Evolutionary conservation across 2,329 filamentous ascomycete genomes (phyloP), one percentile per base, ranked within the genome.

Genomic region (Nemania abortiva): DNA sequence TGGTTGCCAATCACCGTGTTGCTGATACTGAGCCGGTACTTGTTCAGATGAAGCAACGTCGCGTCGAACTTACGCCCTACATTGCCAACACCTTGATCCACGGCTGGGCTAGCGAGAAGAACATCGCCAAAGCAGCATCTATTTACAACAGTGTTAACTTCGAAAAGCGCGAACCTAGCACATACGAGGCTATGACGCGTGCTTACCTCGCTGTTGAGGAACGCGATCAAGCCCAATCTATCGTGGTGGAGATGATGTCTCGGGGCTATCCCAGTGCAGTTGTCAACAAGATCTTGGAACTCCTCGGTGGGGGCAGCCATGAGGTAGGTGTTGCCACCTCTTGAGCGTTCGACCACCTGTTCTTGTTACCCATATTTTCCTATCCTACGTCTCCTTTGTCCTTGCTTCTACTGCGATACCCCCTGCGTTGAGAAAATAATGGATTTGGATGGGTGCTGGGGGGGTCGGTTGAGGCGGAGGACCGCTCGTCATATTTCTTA

Each of bases 71-170:
- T 85, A 98, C 96, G 2, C 92, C 96, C 0, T 99, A 99, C 83
- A 98, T 99, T 78, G 96, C 96, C 78, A 99, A 99, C 84, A 97
- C 95, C 6, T 87, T 99, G 54, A 98, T 99, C 77, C 95, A 98
- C 78, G 96, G 96, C 72, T 99, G 96, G 95, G 93, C 95, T 24
- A 88, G 91, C 15, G 92, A 92, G 79, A 91, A 92, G 81, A 88
- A 97, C 72, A 92, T 98, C 53, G 82, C 84, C 69, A 95, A 94
- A 81, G 93, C 94, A 20, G 89, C 91, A 77, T 83, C 87, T 27
- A 90, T 98, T 70, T 99, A 97, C 79, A 87, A 92, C 68, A 86
- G 88, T n/a, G 90, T 99, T 3, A 88, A 90, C 9, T 87, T 89
- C 31, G 88, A 90, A 63, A 94, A 91, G 83, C 91, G 96, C 66